These are phyloP conservation scores for Micractinium sp. DNA, from an alignment of 139 green algal genomes.

Conservation along the genomic window DNA sequence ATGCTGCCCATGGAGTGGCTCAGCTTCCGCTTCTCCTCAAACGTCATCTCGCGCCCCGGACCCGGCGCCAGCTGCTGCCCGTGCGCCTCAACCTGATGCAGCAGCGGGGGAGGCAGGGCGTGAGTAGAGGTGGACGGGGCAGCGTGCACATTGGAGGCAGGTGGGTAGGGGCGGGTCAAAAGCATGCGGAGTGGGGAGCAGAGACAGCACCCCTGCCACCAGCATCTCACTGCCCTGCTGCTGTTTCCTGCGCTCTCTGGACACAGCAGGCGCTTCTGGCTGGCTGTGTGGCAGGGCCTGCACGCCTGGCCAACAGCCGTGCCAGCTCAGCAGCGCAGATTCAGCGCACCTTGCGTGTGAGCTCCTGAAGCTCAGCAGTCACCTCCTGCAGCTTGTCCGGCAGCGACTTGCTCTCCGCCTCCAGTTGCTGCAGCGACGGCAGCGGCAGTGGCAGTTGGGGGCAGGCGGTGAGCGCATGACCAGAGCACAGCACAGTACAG, in stretches of 20 bases:
- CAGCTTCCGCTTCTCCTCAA: constrained; percentile 73
- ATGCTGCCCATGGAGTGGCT: constrained; percentile 47
- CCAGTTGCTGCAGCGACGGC: constrained; percentile 15
- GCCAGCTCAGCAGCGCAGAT: no score
- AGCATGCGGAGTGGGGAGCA: neutral
- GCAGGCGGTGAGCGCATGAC: neutral
- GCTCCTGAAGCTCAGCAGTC: constrained; percentile 53
- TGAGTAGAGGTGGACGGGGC: neutral
- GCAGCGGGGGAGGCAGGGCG: neutral
- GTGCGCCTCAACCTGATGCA: constrained; percentile 19
- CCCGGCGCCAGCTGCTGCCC: constrained; percentile 17
- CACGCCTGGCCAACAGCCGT: no score
- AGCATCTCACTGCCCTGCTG: no score
- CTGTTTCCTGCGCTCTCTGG: no score
- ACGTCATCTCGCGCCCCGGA: constrained; percentile 59
- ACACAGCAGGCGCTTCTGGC: no score
- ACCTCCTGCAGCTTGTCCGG: constrained; percentile 58
- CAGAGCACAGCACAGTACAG: no score
- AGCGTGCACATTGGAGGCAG: neutral
- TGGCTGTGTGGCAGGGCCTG: no score
- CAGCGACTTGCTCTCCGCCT: constrained; percentile 48
- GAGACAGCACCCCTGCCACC: neutral
- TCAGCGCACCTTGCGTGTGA: constrained; percentile 49
- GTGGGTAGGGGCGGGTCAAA: neutral
- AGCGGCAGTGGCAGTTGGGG: no score